These are phyloP conservation scores for Globisporangium acanthophoron DNA, from an alignment of 352 stramenopile genomes.

Conservation along the genomic window DNA sequence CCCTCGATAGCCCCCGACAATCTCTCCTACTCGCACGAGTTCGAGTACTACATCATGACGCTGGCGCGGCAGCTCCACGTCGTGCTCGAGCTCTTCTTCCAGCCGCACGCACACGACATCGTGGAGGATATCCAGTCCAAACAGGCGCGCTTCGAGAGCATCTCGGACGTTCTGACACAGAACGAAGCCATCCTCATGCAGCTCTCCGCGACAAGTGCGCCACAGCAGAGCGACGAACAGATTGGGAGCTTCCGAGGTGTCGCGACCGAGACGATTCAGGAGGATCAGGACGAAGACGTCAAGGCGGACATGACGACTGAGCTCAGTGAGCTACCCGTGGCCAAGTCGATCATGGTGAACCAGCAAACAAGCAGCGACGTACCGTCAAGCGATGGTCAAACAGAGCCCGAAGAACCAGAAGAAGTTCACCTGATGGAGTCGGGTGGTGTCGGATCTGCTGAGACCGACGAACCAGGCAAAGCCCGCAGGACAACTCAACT, in stretches of 20 bases:
- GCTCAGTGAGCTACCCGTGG: not conserved
- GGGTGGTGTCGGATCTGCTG: too few relatives aligned
- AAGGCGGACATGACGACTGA: not conserved
- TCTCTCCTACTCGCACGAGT: slow-evolving; percentile 28
- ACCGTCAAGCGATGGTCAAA: not conserved
- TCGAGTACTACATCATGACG: slow-evolving; percentile 56
- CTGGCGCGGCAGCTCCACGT: slow-evolving; percentile 54
- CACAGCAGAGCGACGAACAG: not conserved
- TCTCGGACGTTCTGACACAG: slow-evolving; percentile 52
- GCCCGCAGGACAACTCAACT: not conserved
- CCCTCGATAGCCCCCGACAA: not conserved
- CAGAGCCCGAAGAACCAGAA: too few relatives aligned
- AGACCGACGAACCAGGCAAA: too few relatives aligned
- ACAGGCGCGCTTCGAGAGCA: slow-evolving; percentile 32
- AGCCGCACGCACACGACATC: slow-evolving; percentile 23
- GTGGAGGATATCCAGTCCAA: slow-evolving; percentile 24
- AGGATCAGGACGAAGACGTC: slow-evolving; percentile 4
- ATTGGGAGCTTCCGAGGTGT: not conserved
- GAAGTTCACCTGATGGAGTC: too few relatives aligned
- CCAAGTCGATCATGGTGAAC: not conserved
- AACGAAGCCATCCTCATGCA: slow-evolving; percentile 60
- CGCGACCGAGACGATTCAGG: slow-evolving; percentile 2
- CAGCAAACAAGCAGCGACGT: not conserved
- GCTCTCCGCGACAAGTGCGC: slow-evolving; percentile 12
- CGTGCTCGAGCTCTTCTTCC: slow-evolving; percentile 58